Evolutionary conservation across 495 filamentous ascomycete species (phyloP), one percentile per base, ranked within the genome.

Genomic region (Penicillium daleae): DNA sequence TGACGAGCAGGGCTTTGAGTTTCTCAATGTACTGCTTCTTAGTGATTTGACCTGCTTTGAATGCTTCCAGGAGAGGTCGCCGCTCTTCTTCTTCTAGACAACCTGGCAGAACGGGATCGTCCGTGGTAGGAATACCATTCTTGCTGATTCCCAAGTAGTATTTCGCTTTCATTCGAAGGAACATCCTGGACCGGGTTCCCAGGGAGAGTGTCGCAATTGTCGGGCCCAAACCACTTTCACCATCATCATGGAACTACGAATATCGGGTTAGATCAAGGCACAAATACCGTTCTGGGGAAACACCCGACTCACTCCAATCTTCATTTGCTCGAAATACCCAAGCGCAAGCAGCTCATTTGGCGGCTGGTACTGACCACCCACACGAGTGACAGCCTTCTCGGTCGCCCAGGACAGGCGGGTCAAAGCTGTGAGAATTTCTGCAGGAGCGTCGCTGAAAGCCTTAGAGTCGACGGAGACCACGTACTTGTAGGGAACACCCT

Each of bases 401-500:
- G 81, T 83, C 1, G 88, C 89, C 90, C 90, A 93, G 15, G 81
- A 85, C 55, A 93, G 67, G 29, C 88, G 82, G 7, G 86, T 79
- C 4, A 92, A 71, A 2, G 83, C 81, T 22, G 78, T 78, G 26
- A 85, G 76, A 6, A 96, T 79, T 0, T 79, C 76, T 7, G 72
- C 60, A 0, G 85, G 85, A 0, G 91, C 89, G 17, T 88, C 81
- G 3, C 75, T 66, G 59, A 96, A 93, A 3, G 76, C 77, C 48
- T 73, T 85, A 0, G 88, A 89, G 10, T 86, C 76, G 3, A 91
- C 87, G 6, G 82, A 74, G 2, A 92, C 90, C 13, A 90, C 83
- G 63, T 88, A 96, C 63, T 96, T 93, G 69, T 97, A 96, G 0
- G 87, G 88, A 55, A 90, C 89, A 0, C 92, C 92, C 87, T 92